Conservation (phyloP, 352 stramenopile species). For the Pythium utonaiense region DNA sequence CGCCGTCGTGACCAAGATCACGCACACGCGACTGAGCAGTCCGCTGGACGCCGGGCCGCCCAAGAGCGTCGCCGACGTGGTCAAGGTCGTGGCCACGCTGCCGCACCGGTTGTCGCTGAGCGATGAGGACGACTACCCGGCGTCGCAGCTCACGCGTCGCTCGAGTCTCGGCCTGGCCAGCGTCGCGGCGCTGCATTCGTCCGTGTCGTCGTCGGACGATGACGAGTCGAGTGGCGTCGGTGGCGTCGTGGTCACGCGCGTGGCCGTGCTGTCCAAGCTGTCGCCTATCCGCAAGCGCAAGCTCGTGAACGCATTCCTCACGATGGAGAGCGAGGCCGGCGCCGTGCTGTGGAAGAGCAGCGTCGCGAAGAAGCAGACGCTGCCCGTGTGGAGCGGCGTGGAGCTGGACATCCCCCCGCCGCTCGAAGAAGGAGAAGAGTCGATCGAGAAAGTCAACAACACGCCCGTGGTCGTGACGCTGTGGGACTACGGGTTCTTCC, state of each 20-base stretch:
- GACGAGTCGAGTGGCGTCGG: not conserved
- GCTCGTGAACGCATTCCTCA: conserved; percentile 27
- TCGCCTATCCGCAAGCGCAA: conserved; percentile 26
- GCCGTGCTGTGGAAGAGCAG: conserved; percentile 20
- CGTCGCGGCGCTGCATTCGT: not conserved
- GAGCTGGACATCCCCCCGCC: conserved; percentile 33
- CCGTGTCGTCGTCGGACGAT: not conserved
- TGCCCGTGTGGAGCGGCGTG: conserved; percentile 22
- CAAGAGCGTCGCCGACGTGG: conserved; percentile 13
- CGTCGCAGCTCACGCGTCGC: not conserved
- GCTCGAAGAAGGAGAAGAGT: conserved; percentile 26
- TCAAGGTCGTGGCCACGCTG: conserved; percentile 17
- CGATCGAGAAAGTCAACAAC: conserved; percentile 27
- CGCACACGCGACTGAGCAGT: conserved; percentile 16
- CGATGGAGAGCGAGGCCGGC: conserved; percentile 14
- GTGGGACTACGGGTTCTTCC: conserved; percentile 66
- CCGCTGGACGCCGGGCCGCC: not conserved
- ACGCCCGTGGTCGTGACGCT: conserved; percentile 37
- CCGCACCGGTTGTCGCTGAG: conserved; percentile 13
- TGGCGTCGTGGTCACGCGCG: conserved; percentile 11
- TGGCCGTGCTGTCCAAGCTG: conserved; percentile 19
- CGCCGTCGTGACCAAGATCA: conserved; percentile 10
- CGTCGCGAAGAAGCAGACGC: conserved; percentile 18
- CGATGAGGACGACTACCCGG: conserved; percentile 17
- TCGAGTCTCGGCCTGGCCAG: not conserved